A percentile compares a stretch with the other conserved stretches of the same genome.
phyloP scores from a whole-genome alignment of 805 yeast genomes.

The Cephaloascus albidus region DNA sequence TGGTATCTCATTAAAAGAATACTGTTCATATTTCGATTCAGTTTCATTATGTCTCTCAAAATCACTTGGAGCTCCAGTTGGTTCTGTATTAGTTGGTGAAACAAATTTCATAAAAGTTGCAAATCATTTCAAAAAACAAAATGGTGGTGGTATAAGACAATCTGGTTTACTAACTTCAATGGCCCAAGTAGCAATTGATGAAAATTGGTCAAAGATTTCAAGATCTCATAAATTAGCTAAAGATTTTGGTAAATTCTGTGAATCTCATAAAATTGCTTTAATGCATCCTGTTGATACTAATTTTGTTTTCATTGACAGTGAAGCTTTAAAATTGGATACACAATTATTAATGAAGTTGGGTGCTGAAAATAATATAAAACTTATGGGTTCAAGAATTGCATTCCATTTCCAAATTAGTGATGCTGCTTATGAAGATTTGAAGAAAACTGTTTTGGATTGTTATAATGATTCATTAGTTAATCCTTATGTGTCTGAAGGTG shows the following conservation, averaged over 20 bases:
- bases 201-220: constrained; percentile 52
- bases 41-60: constrained; percentile 85
- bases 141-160: constrained; percentile 92
- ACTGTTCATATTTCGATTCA: constrained; percentile 75
- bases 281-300: constrained; percentile 78
- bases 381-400: constrained; percentile 70
- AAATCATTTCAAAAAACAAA: constrained; percentile 81
- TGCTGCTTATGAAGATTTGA: constrained; percentile 47
- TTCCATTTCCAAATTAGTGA: constrained; percentile 64
- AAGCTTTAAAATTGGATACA: constrained; percentile 45
- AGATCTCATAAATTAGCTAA: constrained; percentile 42
- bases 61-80: constrained; percentile 90
- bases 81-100: constrained; percentile 74
- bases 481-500: constrained; percentile 24
- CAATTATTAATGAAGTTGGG: constrained; percentile 44
- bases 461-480: constrained; percentile 40
- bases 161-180: constrained; percentile 73
- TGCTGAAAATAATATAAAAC: constrained; percentile 48
- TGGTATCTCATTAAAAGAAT: constrained; percentile 58
- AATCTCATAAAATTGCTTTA: constrained; percentile 41
- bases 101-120: constrained; percentile 53
- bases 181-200: constrained; percentile 73
- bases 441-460: constrained; percentile 48
- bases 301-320: constrained; percentile 68
- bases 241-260: constrained; percentile 45